phyloP scores from a whole-genome alignment of 495 filamentous ascomycete genomes.

The Penicillium pancosmium region DNA sequence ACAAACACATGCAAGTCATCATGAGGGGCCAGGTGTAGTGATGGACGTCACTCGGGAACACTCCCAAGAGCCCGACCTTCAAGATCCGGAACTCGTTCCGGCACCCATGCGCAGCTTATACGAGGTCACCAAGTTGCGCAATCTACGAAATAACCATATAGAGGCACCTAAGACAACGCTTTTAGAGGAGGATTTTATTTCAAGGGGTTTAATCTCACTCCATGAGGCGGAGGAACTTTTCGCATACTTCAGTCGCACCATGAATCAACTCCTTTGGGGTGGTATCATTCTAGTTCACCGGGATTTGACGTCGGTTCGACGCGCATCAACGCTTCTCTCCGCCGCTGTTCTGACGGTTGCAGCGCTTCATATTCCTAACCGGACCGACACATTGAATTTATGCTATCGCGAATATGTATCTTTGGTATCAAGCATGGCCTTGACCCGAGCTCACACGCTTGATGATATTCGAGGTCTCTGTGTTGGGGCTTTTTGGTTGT shows the following conservation, averaged over 20 bases:
- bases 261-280: constrained; percentile 59
- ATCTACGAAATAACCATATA: constrained; percentile 49
- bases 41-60: constrained; percentile 53
- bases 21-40: constrained; percentile 36
- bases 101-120: constrained; percentile 63
- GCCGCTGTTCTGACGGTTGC: constrained; percentile 56
- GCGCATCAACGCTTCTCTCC: constrained; percentile 51
- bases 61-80: constrained; percentile 54
- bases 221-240: constrained; percentile 56
- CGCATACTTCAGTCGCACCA: constrained; percentile 55
- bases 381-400: constrained; percentile 51
- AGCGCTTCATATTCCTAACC: constrained; percentile 54
- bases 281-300: constrained; percentile 57
- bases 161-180: constrained; percentile 50
- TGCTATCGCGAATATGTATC: constrained; percentile 56
- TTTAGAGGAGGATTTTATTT: constrained; percentile 56
- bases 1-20: constrained; percentile 25
- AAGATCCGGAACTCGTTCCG: constrained; percentile 51
- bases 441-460: constrained; percentile 51
- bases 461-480: constrained; percentile 57
- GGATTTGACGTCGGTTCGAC: constrained; percentile 51
- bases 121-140: constrained; percentile 60
- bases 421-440: constrained; percentile 53
- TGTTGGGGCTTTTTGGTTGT: constrained; percentile 57
- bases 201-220: constrained; percentile 47